Conservation (phyloP, 139 green algal genomes). For the Tetradesmus obliquus region DNA sequence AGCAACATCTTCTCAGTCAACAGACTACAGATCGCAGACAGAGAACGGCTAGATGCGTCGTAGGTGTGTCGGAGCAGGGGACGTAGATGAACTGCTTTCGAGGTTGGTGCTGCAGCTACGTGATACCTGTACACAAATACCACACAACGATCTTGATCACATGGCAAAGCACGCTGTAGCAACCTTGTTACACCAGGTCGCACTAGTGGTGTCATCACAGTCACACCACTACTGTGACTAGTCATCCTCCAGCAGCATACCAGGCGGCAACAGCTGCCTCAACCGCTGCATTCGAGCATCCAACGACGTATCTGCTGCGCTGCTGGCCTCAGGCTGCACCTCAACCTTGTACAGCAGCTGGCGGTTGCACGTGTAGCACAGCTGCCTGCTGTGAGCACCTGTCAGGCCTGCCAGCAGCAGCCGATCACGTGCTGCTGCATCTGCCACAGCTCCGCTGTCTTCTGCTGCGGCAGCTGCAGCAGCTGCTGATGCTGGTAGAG, state of each 20-base stretch:
- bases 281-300: conserved; percentile 18
- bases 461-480: neutral
- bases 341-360: conserved; percentile 7
- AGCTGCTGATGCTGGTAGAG: neutral
- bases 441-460: neutral
- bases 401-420: conserved; percentile 24
- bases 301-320: neutral
- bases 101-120: neutral
- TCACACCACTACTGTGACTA: neutral
- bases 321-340: neutral
- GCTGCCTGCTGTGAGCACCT: neutral
- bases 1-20: neutral
- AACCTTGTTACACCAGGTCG: neutral
- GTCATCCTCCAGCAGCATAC: conserved; percentile 16
- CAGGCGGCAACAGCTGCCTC: conserved; percentile 32
- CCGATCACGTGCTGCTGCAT: neutral
- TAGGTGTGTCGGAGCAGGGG: neutral
- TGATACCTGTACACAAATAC: too few relatives aligned
- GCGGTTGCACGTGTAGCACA: conserved; percentile 46
- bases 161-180: neutral
- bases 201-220: neutral
- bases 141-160: neutral
- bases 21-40: neutral
- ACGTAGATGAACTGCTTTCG: neutral
- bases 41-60: neutral